phyloP scores from a whole-genome alignment of 2,329 filamentous ascomycete genomes.

The Sarocladium strictum region DNA sequence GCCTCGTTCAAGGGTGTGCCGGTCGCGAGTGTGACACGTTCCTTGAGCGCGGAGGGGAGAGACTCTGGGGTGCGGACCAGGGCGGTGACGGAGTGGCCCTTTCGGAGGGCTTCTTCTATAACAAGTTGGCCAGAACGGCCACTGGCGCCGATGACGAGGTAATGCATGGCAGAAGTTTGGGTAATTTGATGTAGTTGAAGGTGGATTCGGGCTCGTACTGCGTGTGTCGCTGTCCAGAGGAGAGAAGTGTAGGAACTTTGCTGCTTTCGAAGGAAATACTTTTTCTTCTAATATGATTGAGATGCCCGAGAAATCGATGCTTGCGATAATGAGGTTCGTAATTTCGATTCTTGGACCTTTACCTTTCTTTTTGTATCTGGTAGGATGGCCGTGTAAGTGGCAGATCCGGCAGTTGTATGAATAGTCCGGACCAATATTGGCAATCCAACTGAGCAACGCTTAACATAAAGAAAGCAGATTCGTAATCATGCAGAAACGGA shows the following conservation, averaged over 20 bases:
- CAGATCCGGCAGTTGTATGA: background rate
- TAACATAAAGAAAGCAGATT: too few species aligned
- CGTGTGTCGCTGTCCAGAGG: too few species aligned
- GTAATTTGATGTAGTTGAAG: too few species aligned
- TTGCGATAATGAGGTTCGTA: background rate
- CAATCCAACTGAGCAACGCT: background rate
- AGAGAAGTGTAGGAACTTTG: too few species aligned
- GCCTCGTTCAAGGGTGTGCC: slow-evolving; percentile 27
- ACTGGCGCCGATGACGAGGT: slow-evolving; percentile 36
- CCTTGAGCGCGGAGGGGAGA: background rate
- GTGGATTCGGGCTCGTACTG: too few species aligned
- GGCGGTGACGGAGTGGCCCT: slow-evolving; percentile 32
- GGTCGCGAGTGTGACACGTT: slow-evolving; percentile 23
- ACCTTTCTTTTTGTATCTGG: background rate
- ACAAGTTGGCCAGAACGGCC: slow-evolving; percentile 36
- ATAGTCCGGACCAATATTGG: background rate
- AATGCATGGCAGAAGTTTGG: too few species aligned
- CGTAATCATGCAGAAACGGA: too few species aligned
- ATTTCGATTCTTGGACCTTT: background rate
- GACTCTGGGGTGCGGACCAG: slow-evolving; percentile 28
- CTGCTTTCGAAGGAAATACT: too few species aligned
- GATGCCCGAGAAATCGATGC: too few species aligned
- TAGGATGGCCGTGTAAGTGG: background rate
- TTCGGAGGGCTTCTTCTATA: slow-evolving; percentile 26
- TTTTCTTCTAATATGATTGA: too few species aligned